These are phyloP conservation scores for Spirogloea muscicola DNA, from an alignment of 139 green algal genomes.

Conservation along the genomic window DNA sequence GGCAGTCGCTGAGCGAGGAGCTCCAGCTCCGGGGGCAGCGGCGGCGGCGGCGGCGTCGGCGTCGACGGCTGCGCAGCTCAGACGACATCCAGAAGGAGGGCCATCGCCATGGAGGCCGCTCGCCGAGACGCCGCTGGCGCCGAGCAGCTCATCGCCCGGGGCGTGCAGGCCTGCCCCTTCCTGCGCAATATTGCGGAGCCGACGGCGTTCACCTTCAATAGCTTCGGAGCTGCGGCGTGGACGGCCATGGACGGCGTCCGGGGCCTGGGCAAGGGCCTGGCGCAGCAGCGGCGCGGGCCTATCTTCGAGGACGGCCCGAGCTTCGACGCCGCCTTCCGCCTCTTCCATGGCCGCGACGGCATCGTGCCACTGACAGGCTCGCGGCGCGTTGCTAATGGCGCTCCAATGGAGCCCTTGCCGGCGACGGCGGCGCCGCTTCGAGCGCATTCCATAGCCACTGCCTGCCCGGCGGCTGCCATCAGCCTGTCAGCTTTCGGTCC, in stretches of 20 bases:
- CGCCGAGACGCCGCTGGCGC: too few relatives aligned
- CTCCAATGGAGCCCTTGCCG: neutral
- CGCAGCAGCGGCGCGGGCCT: neutral
- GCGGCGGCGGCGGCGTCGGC: too few relatives aligned
- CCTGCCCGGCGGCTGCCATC: slow-evolving; percentile 24
- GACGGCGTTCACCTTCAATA: slow-evolving; percentile 15
- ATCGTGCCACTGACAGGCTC: slow-evolving; percentile 17
- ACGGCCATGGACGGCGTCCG: too few relatives aligned
- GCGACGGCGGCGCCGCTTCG: neutral
- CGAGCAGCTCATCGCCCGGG: neutral
- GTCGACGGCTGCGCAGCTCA: too few relatives aligned
- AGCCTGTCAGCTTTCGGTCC: slow-evolving; percentile 30
- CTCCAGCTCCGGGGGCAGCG: too few relatives aligned
- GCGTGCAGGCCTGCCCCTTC: slow-evolving; percentile 24
- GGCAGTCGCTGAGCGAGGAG: too few relatives aligned
- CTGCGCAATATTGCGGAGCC: slow-evolving; percentile 35
- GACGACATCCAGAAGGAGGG: too few relatives aligned
- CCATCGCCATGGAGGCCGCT: too few relatives aligned
- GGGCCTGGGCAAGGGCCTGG: neutral
- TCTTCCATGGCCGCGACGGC: slow-evolving; percentile 36
- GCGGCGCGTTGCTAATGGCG: neutral
- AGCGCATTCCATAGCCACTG: too few relatives aligned
- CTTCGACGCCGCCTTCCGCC: slow-evolving; percentile 20
- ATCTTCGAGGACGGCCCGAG: slow-evolving; percentile 39
- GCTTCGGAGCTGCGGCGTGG: neutral